A percentile compares a stretch with the other conserved stretches of the same genome.
These are phyloP conservation scores for Silene latifolia DNA, from an alignment of 148 eudicot species.

Conservation along the genomic window DNA sequence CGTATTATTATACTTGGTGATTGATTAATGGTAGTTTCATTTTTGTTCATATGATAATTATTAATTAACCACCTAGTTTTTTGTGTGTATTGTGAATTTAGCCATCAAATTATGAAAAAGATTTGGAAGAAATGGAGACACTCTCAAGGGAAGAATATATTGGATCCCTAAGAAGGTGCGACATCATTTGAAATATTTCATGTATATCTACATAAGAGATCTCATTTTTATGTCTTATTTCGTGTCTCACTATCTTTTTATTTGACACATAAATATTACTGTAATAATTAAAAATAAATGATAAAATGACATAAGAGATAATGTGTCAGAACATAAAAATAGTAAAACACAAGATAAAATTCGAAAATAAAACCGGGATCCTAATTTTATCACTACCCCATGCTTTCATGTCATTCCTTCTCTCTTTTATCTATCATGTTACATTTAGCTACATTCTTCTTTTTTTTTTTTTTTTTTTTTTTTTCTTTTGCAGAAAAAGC, in stretches of 20 bases:
- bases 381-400: too few relatives aligned
- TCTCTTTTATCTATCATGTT: neutral
- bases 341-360: too few relatives aligned
- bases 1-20: neutral
- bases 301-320: too few relatives aligned
- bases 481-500: slow-evolving; percentile 59
- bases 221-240: too few relatives aligned
- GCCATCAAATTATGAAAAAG: slow-evolving; percentile 54
- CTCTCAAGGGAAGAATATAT: slow-evolving; percentile 76
- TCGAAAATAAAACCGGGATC: too few relatives aligned
- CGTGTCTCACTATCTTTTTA: too few relatives aligned
- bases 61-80: neutral
- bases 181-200: neutral
- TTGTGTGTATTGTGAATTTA: slow-evolving; percentile 18
- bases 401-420: too few relatives aligned
- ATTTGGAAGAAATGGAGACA: slow-evolving; percentile 59
- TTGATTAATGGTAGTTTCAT: neutral
- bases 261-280: too few relatives aligned
- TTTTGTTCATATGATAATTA: neutral
- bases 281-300: too few relatives aligned
- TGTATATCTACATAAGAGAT: too few relatives aligned
- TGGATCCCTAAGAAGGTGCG: slow-evolving; percentile 63
- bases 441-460: neutral
- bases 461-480: too few relatives aligned
- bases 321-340: too few relatives aligned